phyloP scores from a whole-genome alignment of 2,329 filamentous ascomycete genomes.

The Aciculosporium take region DNA sequence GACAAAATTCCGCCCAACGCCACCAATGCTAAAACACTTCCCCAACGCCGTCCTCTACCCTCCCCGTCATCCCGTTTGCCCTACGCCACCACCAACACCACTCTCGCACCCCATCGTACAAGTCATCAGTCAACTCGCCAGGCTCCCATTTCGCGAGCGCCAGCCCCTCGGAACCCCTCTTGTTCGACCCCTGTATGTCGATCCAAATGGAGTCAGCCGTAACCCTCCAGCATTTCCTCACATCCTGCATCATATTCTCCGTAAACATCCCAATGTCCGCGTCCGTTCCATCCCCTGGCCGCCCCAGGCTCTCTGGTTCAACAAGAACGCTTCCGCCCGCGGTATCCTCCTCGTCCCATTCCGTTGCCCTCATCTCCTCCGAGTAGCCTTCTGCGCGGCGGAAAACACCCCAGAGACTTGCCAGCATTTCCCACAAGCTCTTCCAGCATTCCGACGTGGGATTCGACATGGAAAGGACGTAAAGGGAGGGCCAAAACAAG shows the following conservation, averaged over 20 bases:
- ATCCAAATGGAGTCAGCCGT: constrained; percentile 20
- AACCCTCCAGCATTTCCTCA: constrained; percentile 29
- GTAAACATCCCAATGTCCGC: constrained; percentile 25
- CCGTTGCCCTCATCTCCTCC: constrained; percentile 5
- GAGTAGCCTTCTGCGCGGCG: constrained; percentile 10
- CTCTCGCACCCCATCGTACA: constrained; percentile 16
- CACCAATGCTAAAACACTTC: constrained; percentile 4
- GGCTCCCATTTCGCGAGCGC: constrained; percentile 18
- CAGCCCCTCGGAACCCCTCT: constrained; percentile 19
- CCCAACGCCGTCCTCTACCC: neutral
- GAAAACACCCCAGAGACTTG: constrained; percentile 9
- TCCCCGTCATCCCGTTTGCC: neutral
- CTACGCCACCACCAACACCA: constrained; percentile 23
- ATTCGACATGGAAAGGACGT: constrained; percentile 9
- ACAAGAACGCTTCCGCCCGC: constrained; percentile 12
- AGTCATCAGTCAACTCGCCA: constrained; percentile 15
- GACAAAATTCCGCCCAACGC: neutral
- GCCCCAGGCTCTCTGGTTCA: constrained; percentile 7
- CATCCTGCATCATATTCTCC: constrained; percentile 29
- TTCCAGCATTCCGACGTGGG: constrained; percentile 9
- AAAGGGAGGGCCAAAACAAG: constrained; percentile 17
- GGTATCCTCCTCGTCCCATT: constrained; percentile 7
- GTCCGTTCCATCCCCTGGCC: constrained; percentile 6
- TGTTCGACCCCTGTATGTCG: constrained; percentile 24
- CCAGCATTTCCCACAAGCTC: constrained; percentile 9